phyloP scores from a whole-genome alignment of 2,329 filamentous ascomycete species.

The Alternaria sp. region DNA sequence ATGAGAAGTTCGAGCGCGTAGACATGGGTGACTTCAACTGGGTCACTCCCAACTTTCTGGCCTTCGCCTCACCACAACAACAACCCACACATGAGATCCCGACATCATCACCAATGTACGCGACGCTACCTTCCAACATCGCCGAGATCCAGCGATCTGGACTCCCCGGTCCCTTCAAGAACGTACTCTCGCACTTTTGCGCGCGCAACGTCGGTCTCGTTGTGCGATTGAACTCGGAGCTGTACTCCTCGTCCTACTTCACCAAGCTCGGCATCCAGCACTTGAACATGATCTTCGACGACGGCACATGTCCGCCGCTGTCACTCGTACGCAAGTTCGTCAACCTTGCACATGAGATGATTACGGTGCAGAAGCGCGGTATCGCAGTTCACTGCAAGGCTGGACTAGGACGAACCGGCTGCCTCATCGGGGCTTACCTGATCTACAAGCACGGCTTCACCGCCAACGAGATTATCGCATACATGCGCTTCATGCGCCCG shows the following conservation, averaged over 20 bases:
- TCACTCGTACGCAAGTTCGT: conserved; percentile 94
- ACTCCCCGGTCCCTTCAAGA: conserved; percentile 90
- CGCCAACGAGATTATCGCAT: conserved; percentile 95
- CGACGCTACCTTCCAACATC: conserved; percentile 77
- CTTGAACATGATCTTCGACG: conserved; percentile 99
- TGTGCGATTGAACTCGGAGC: conserved; percentile 91
- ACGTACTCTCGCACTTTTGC: conserved; percentile 88
- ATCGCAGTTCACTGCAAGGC: conserved; percentile 99
- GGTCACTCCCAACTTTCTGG: conserved; percentile 93
- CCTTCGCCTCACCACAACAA: conserved; percentile 94
- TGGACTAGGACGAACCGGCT: conserved; percentile 92
- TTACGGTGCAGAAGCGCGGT: conserved; percentile 86
- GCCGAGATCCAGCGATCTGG: conserved; percentile 74
- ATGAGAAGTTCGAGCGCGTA: conserved; percentile 93
- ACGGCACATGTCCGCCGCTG: conserved; percentile 92
- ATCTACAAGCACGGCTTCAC: conserved; percentile 98
- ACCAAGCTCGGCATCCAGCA: conserved; percentile 94
- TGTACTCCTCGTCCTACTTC: conserved; percentile 98
- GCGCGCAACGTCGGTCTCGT: conserved; percentile 91
- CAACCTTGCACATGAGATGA: conserved; percentile 92
- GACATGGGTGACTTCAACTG: conserved; percentile 99
- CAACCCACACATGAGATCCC: conserved; percentile 77
- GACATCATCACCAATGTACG: conserved; percentile 76
- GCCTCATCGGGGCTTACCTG: conserved; percentile 94
- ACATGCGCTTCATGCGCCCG: conserved; percentile 98